Base-by-base conservation (phyloP, 306 rosid genomes). In the Glycine soja region DNA sequence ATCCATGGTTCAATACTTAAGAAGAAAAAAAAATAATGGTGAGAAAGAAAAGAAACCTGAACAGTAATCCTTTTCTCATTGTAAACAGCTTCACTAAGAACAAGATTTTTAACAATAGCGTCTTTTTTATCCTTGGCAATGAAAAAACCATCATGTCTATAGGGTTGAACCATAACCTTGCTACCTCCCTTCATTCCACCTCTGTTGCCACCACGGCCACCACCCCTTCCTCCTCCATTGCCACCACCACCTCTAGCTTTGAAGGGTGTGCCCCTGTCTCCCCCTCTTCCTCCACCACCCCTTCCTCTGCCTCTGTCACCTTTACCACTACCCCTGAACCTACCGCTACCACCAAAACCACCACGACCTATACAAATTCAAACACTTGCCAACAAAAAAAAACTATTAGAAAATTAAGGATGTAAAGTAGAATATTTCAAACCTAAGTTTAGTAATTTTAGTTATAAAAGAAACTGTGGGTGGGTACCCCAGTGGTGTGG, bases 11-110 rank as follows among this genome's bases (percentile, higher is more conserved):
- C n/a, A n/a, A n/a, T n/a, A n/a, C n/a, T n/a, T n/a, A n/a, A n/a
- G n/a, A n/a, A n/a, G n/a, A n/a, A n/a, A n/a, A n/a, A n/a, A n/a
- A n/a, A n/a, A n/a, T n/a, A n/a, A n/a, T n/a, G n/a, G n/a, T n/a
- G n/a, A n/a, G n/a, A n/a, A n/a, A n/a, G 45, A 42, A 42, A 10
- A 83, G 71, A 30, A 19, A 93, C 98, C 95, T 90, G 94, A 16
- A 94, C 96, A 14, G 91, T 79, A 13, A 94, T 62, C 70, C 97
- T 86, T 85, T 94, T 92, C 90, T 94, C 98, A 14, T 90, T 91
- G 83, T 94, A 94, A 53, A 94, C 97, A 68, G 97, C 95, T 74
- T 90, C 97, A 16, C 98, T 97, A 7, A 93, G 90, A 32, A 91
- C 98, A 78, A 94, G 34, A 74, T 94, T 94, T 87, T 81, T 91